Evolutionary conservation across 2,329 filamentous ascomycete genomes (phyloP), one percentile per base, ranked within the genome.

Genomic region (Colletotrichum horii): DNA sequence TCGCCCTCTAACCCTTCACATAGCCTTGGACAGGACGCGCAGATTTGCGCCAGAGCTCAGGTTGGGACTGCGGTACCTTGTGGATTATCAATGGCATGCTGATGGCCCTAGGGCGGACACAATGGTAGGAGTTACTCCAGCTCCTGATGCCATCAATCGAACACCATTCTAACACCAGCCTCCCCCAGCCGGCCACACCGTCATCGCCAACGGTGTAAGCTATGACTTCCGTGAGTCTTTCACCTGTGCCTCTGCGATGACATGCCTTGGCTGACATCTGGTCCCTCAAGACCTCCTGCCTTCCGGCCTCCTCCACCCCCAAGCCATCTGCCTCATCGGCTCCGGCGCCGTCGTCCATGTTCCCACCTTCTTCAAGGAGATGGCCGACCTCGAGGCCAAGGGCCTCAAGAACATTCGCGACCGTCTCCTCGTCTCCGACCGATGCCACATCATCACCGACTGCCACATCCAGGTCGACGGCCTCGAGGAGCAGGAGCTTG

Each of bases 261-360:
- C 65, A 69, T 74, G 69, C 77, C 32, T 52, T 30, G 15, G 62
- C 79, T 82, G 72, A 83, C 70, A 66, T 72, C 28, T n/a, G 43
- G 76, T 86, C 89, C 89, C 83, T 5, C 4, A 56, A 76, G 74
- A 93, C 82, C 89, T 94, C 75, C 85, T 93, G 66, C 91, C 93
- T 28, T 94, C 91, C 71, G 94, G 94, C 75, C 89, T 96, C 76
- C 88, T 96, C 78, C 94, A 94, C 82, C 92, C 93, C 8, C 86
- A 87, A 58, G 94, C 91, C 83, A 88, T 91, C 80, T 96, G 96
- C 85, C 87, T 96, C 73, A 93, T 96, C 82, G 94, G 94, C 75
- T 93, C 92, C 65, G 93, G 88, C 62, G 89, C 91, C 55, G 91
- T 94, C 75, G 92, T 95, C 78, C 91, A 95, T 83, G 88, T 94